Evolutionary conservation across 1,284 basidiomycete genomes (phyloP).

Genomic region (Puccinia coronata): DNA sequence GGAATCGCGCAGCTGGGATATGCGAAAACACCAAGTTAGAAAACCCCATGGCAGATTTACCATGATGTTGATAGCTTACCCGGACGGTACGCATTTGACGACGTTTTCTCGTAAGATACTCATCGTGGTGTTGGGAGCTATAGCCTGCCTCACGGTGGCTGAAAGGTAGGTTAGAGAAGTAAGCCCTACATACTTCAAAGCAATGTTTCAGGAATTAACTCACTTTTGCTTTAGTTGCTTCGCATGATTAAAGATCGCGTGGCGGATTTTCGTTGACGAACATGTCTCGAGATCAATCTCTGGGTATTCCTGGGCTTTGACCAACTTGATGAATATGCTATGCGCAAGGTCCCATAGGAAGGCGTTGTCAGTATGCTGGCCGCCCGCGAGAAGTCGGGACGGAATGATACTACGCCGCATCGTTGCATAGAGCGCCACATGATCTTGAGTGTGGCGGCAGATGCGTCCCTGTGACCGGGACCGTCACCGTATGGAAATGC

Average conservation of each 20-base stretch:
- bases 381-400: conserved; percentile 30
- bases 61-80: neutral
- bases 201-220: neutral
- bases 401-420: conserved; percentile 24
- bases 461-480: conserved; percentile 30
- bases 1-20: neutral
- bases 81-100: neutral
- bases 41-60: neutral
- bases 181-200: neutral
- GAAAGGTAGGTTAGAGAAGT: neutral
- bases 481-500: conserved; percentile 33
- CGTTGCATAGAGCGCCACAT: conserved; percentile 37
- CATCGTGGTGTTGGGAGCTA: neutral
- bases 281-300: conserved; percentile 18
- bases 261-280: neutral
- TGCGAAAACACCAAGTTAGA: neutral
- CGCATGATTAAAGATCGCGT: conserved; percentile 5
- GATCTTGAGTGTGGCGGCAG: conserved; percentile 29
- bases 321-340: conserved; percentile 22
- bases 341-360: conserved; percentile 33
- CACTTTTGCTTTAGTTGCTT: conserved; percentile 12
- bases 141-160: neutral
- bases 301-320: conserved; percentile 16
- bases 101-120: conserved; percentile 5
- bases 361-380: neutral